Evolutionary conservation across 73 alveolate species (phyloP).

Genomic region (Stentor coeruleus): DNA sequence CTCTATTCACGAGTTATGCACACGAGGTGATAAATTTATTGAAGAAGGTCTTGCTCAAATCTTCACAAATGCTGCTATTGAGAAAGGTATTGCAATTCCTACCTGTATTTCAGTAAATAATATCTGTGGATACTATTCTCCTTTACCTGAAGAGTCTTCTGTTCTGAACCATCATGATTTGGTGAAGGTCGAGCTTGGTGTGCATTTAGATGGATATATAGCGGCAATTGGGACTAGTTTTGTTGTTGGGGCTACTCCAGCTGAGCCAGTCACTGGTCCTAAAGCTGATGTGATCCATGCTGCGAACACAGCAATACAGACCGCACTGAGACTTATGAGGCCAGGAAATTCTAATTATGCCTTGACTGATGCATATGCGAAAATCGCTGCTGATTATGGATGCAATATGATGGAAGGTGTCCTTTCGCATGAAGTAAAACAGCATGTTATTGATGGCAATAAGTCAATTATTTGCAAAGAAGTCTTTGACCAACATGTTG

Average conservation of each 20-base stretch:
- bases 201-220: constrained; percentile 83
- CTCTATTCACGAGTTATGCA: constrained; percentile 68
- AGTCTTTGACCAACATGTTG: constrained; percentile 81
- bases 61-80: constrained; percentile 71
- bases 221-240: constrained; percentile 86
- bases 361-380: constrained; percentile 78
- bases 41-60: constrained; percentile 54
- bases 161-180: constrained; percentile 74
- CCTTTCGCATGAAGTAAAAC: constrained; percentile 91
- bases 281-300: constrained; percentile 93
- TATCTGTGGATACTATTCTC: constrained; percentile 92
- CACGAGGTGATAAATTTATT: constrained; percentile 61
- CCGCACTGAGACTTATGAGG: constrained; percentile 63
- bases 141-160: constrained; percentile 71
- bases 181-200: constrained; percentile 80
- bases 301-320: constrained; percentile 91
- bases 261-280: constrained; percentile 60
- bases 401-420: constrained; percentile 74
- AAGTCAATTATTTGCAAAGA: constrained; percentile 83
- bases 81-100: constrained; percentile 97
- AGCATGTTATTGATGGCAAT: constrained; percentile 93
- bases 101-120: constrained; percentile 92
- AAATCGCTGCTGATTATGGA: constrained; percentile 70
- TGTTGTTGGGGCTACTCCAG: constrained; percentile 51
- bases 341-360: not conserved